A percentile compares a stretch with the other conserved stretches of the same genome.
These are phyloP conservation scores for Lentithecium fluviatile DNA, from an alignment of 495 filamentous ascomycete genomes.

Conservation along the genomic window DNA sequence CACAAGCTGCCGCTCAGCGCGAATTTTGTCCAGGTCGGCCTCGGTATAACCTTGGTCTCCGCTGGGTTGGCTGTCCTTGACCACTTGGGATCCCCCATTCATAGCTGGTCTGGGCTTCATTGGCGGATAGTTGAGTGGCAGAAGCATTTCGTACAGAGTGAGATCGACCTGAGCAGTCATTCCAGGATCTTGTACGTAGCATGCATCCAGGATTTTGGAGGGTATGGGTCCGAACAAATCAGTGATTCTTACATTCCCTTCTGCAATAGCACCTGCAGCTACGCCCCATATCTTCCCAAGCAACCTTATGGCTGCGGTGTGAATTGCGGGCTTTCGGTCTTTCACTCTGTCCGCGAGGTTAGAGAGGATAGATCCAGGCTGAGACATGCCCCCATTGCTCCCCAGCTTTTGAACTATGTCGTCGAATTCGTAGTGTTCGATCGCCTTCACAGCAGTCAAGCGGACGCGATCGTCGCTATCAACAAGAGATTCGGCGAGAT, in stretches of 20 bases:
- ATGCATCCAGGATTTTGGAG: conserved; percentile 79
- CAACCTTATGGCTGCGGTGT: conserved; percentile 80
- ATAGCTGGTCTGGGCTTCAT: conserved; percentile 63
- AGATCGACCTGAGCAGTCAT: conserved; percentile 80
- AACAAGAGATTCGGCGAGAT: conserved; percentile 73
- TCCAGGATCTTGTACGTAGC: conserved; percentile 86
- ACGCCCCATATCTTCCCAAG: conserved; percentile 88
- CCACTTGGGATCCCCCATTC: conserved; percentile 48
- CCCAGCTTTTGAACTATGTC: conserved; percentile 80
- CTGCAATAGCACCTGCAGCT: conserved; percentile 79
- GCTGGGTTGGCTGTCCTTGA: conserved; percentile 52
- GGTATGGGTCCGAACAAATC: conserved; percentile 75
- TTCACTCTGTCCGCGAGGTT: conserved; percentile 84
- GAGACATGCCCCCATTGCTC: conserved; percentile 65
- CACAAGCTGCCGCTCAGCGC: conserved; percentile 80
- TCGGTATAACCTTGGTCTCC: conserved; percentile 50
- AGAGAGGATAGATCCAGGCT: conserved; percentile 67
- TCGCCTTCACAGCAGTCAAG: conserved; percentile 76
- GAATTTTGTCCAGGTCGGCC: conserved; percentile 75
- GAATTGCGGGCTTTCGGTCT: conserved; percentile 78
- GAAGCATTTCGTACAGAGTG: conserved; percentile 79
- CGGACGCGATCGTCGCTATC: conserved; percentile 91
- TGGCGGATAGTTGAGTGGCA: conserved; percentile 82
- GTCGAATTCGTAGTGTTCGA: conserved; percentile 72
- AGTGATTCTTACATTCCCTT: conserved; percentile 72